Percentiles rank a stretch among this genome's conserved stretches.
Conservation (phyloP, 2,329 filamentous ascomycete genomes). For the Scedosporium apiospermum region DNA sequence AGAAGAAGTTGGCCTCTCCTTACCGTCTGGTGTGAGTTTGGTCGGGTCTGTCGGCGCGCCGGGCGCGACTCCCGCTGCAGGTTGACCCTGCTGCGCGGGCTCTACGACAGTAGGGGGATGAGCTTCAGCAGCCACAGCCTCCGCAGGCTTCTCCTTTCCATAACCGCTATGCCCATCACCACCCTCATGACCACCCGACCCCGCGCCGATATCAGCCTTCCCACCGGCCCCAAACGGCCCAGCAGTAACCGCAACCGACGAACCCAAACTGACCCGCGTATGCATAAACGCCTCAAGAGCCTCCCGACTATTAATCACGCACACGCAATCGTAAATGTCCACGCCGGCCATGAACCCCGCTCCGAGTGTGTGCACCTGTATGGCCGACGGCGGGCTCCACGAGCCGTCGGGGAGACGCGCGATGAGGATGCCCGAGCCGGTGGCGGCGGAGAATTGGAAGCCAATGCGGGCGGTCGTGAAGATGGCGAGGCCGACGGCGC, state of each 20-base stretch:
- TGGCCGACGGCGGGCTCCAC: constrained; percentile 76
- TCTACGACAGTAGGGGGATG: constrained; percentile 26
- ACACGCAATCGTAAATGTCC: constrained; percentile 83
- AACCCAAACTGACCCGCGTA: constrained; percentile 66
- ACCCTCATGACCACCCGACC: constrained; percentile 3
- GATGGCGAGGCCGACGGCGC: constrained; percentile 60
- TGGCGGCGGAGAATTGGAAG: constrained; percentile 55
- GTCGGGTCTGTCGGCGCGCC: background rate
- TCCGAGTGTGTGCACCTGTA: constrained; percentile 71
- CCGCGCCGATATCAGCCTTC: constrained; percentile 50
- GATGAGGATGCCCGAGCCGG: constrained; percentile 56
- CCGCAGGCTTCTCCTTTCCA: constrained; percentile 5
- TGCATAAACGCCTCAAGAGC: constrained; percentile 70
- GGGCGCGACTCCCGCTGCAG: background rate
- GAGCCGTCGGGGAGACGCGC: constrained; percentile 52
- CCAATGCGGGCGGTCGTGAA: constrained; percentile 63
- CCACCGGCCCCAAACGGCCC: constrained; percentile 62
- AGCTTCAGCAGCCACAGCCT: background rate
- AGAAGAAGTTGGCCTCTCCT: background rate
- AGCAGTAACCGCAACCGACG: constrained; percentile 67
- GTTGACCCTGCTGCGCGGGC: constrained; percentile 30
- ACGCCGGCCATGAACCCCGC: constrained; percentile 73
- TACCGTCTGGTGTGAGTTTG: background rate
- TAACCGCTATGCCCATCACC: background rate
- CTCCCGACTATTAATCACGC: constrained; percentile 71